Evolutionary conservation across 345 rosid species (phyloP), one percentile per base, ranked within the genome.

Genomic region (Lepidium sativum): DNA sequence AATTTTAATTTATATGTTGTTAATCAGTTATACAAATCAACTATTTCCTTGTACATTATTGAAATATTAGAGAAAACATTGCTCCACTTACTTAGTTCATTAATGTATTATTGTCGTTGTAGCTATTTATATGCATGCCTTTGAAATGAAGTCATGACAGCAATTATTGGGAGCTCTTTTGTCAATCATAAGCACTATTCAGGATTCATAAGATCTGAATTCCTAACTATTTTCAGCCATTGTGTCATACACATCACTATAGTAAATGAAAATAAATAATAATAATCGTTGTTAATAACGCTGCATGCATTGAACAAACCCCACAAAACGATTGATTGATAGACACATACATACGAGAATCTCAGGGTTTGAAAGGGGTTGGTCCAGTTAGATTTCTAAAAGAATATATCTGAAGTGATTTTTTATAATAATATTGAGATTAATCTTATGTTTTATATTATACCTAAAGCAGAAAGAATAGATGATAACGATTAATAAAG

Each of bases 131-230:
- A 63, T 71, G 70, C 75, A 65, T 71, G 75, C 70, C 54, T 57
- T 64, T 41, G 53, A 55, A 64, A 41, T 4, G 32, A 58, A 50
- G 58, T 65, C 61, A 72, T 51, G 44, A 41, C 54, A 21, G 33
- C 67, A 65, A 58, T 72, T 58, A 65, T 72, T 72, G n/a, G 35
- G 54, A 65, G 37, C 59, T 41, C 76, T 57, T 58, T 65, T 65
- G 76, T 72, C 71, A 65, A 65, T 72, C 71, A 65, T 65, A 72
- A 57, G 60, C 71, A 65, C 76, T 64, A 65, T 64, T 72, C 17
- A 65, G 21, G 60, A 49, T 58, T 60, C 54, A 57, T 71, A 27
- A 62, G 56, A 70, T 56, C 70, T 71, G 52, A 54, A 54, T 33
- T 62, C 50, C 56, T 51, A 63, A 57, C 54, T 57, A 58, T 58